Evolutionary conservation across 2,329 filamentous ascomycete genomes (phyloP), one percentile per base, ranked within the genome.

Genomic region (Tolypocladium inflatum): DNA sequence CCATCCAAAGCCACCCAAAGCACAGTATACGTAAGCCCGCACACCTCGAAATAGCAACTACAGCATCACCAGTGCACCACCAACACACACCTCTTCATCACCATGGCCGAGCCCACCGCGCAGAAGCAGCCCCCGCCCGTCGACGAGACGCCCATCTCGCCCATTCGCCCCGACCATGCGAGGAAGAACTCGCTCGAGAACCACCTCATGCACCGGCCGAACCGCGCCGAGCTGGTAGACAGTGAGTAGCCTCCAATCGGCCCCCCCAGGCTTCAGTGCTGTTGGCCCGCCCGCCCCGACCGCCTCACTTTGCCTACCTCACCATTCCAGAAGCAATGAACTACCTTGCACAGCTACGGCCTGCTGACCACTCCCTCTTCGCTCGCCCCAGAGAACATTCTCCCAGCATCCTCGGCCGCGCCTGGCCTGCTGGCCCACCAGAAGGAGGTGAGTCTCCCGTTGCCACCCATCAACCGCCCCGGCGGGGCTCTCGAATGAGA

Each of bases 381-480:
- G 45, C 39, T 17, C 42, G 15, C 33, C 19, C 10, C 65, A 93
- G 89, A 86, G 65, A 96, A 96, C 74, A 96, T 97, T 71, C 85
- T 97, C 33, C 89, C 90, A 33, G 84, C 86, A 58, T 88, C 88
- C 38, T 87, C 74, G 55, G 90, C 88, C 21, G 91, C 91, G 0
- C 91, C 92, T 0, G 82, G 87, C 2, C 78, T 97, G 57, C 86
- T 88, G 69, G 90, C 87, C 58, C 85, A 91, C 61, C 91, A 94
- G 73, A 87, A 83, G 68, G 90, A 96, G 71, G 80, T 80, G 60
- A 68, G 74, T 63, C 54, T 54, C 55, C 26, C 23, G 30, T 37
- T 21, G 48, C 26, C 26, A 26, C 23, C 15, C 7, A 19, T 10
- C 4, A 2, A 48, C 17, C 15, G 3, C 15, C 23, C 6, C 15